These are phyloP conservation scores for Chamaenerion angustifolium DNA, from an alignment of 345 rosid genomes.

Conservation along the genomic window DNA sequence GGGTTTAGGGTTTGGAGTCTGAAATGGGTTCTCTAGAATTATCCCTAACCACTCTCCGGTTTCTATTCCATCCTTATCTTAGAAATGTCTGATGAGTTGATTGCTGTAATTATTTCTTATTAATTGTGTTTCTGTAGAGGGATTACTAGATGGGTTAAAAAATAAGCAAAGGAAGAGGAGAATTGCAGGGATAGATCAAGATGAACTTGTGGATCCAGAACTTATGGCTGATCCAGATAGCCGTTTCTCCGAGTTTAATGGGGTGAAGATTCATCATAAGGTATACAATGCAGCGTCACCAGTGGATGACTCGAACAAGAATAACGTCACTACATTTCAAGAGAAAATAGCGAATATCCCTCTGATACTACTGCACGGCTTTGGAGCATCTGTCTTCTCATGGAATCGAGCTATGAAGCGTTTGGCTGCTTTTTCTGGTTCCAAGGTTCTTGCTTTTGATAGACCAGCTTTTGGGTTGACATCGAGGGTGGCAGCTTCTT, in stretches of 20 bases:
- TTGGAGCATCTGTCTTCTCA: constrained; percentile 88
- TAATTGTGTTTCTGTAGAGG: constrained; percentile 2
- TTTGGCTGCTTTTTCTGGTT: constrained; percentile 38
- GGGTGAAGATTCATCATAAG: constrained; percentile 72
- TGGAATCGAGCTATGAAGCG: constrained; percentile 72
- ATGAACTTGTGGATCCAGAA: constrained; percentile 47
- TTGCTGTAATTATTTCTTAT: too few species aligned
- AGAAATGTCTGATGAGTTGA: too few species aligned
- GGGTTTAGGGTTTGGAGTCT: too few species aligned
- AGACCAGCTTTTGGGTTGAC: constrained; percentile 91
- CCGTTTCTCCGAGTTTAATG: constrained; percentile 76
- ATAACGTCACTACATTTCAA: constrained; percentile 2
- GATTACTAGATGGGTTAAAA: not conserved
- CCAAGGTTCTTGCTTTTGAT: constrained; percentile 79
- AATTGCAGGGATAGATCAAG: constrained; percentile 53
- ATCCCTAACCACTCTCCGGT: too few species aligned
- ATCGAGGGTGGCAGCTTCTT: constrained; percentile 29
- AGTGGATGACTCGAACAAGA: constrained; percentile 10
- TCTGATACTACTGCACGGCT: constrained; percentile 71
- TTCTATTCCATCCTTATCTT: too few species aligned
- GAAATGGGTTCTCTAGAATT: too few species aligned
- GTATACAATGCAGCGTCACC: constrained; percentile 4
- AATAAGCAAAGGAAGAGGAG: constrained; percentile 14
- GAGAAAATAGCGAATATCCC: constrained; percentile 16
- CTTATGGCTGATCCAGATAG: constrained; percentile 79